A percentile compares a stretch with the other conserved stretches of the same genome.
Conservation (phyloP, 352 stramenopile species). For the Phytophthora syringae region DNA sequence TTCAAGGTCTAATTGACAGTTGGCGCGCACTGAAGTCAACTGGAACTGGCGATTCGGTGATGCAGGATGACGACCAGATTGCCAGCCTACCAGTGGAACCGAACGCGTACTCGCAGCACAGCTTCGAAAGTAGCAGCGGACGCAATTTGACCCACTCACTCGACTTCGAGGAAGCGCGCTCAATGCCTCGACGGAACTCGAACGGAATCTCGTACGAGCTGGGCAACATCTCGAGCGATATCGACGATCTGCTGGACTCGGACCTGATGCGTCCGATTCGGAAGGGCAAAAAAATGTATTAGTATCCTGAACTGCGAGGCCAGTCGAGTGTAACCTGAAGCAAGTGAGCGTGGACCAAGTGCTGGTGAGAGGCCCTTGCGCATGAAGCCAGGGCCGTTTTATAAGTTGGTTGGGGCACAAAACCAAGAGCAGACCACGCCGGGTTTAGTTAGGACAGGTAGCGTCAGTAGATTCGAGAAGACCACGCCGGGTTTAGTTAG, state of each 20-base stretch:
- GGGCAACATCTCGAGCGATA: constrained; percentile 49
- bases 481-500: neutral
- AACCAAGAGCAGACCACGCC: constrained; percentile 3
- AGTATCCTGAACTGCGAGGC: constrained; percentile 17
- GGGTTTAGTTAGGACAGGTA: neutral
- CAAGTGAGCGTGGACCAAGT: constrained; percentile 11
- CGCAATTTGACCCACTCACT: constrained; percentile 53
- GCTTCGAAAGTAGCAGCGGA: constrained; percentile 39
- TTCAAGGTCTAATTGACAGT: constrained; percentile 70
- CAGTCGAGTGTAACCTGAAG: constrained; percentile 8
- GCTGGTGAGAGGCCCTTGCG: constrained; percentile 12
- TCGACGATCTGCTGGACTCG: constrained; percentile 57
- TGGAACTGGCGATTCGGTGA: constrained; percentile 11
- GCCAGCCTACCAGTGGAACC: constrained; percentile 51
- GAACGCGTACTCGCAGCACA: constrained; percentile 39
- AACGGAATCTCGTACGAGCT: constrained; percentile 49
- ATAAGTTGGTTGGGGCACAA: constrained; percentile 18
- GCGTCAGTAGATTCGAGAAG: constrained; percentile 26
- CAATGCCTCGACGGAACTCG: constrained; percentile 37
- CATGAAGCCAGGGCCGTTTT: constrained; percentile 24
- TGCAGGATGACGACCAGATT: constrained; percentile 35
- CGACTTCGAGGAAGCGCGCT: constrained; percentile 40
- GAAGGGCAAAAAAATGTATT: constrained; percentile 68
- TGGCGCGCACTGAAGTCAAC: constrained; percentile 38
- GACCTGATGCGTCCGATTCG: constrained; percentile 71